Conservation (phyloP, 2,329 filamentous ascomycete genomes). For the Ceratocystis alfenasii region DNA sequence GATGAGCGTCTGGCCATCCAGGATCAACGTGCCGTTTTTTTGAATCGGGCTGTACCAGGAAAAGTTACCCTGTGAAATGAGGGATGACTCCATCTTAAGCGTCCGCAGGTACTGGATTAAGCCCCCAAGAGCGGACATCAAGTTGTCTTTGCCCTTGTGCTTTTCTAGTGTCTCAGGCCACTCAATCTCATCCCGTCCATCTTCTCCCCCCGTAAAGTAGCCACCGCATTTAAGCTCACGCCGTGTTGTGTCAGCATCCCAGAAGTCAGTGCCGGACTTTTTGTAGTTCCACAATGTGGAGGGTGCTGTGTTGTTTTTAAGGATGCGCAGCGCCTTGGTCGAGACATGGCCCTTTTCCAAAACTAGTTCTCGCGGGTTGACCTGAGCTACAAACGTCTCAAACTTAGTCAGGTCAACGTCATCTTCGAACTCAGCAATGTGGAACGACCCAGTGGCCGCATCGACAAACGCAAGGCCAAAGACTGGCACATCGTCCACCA, state of each 20-base stretch:
- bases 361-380: slow-evolving; percentile 72
- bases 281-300: slow-evolving; percentile 93
- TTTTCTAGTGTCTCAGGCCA: slow-evolving; percentile 70
- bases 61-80: slow-evolving; percentile 85
- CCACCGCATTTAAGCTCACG: slow-evolving; percentile 67
- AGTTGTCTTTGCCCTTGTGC: slow-evolving; percentile 61
- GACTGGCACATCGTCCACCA: slow-evolving; percentile 59
- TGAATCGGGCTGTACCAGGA: slow-evolving; percentile 82
- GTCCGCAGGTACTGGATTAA: slow-evolving; percentile 74
- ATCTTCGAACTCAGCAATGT: slow-evolving; percentile 81
- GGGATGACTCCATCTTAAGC: slow-evolving; percentile 76
- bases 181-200: slow-evolving; percentile 39
- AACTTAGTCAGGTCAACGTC: slow-evolving; percentile 92
- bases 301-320: slow-evolving; percentile 89
- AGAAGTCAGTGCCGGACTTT: slow-evolving; percentile 80
- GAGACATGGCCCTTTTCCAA: slow-evolving; percentile 81
- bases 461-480: slow-evolving; percentile 94
- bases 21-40: slow-evolving; percentile 77
- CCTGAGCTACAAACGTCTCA: slow-evolving; percentile 92
- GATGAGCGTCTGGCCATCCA: slow-evolving; percentile 92
- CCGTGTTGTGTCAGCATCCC: slow-evolving; percentile 69
- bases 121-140: slow-evolving; percentile 86
- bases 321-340: slow-evolving; percentile 75
- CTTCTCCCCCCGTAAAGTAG: slow-evolving; percentile 56
- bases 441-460: slow-evolving; percentile 90